A percentile compares a stretch with the other conserved stretches of the same genome.
phyloP scores from a whole-genome alignment of 1,139 yeast genomes.

The Pichia sp. region DNA sequence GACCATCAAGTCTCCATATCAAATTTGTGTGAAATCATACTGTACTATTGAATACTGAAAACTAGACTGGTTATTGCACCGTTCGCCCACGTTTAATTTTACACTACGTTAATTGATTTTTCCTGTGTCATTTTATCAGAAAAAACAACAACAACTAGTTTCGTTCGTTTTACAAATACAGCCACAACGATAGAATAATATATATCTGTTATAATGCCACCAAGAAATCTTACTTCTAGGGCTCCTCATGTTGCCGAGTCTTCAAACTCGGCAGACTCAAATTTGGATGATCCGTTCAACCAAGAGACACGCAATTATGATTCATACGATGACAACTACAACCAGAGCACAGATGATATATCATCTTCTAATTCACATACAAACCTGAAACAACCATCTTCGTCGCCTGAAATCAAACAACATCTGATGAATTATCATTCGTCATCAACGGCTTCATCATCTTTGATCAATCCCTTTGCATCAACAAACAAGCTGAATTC shows the following conservation, averaged over 20 bases:
- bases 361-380: constrained; percentile 1
- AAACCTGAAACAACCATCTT: neutral
- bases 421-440: constrained; percentile 17
- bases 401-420: constrained; percentile 17
- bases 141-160: too few species aligned
- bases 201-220: constrained; percentile 16
- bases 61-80: too few species aligned
- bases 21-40: too few species aligned
- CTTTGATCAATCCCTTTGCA: constrained; percentile 22
- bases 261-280: neutral
- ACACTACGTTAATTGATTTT: too few species aligned
- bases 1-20: too few species aligned
- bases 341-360: neutral
- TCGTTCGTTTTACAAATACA: neutral
- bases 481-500: constrained; percentile 17
- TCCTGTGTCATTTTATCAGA: too few species aligned
- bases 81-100: too few species aligned
- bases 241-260: constrained; percentile 23
- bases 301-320: neutral
- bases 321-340: constrained; percentile 8
- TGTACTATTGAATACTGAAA: too few species aligned
- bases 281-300: neutral
- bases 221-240: constrained; percentile 26
- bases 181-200: neutral
- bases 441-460: constrained; percentile 21